Conservation (phyloP, 176 grass and related monocot genomes). For the Avena atlantica region DNA sequence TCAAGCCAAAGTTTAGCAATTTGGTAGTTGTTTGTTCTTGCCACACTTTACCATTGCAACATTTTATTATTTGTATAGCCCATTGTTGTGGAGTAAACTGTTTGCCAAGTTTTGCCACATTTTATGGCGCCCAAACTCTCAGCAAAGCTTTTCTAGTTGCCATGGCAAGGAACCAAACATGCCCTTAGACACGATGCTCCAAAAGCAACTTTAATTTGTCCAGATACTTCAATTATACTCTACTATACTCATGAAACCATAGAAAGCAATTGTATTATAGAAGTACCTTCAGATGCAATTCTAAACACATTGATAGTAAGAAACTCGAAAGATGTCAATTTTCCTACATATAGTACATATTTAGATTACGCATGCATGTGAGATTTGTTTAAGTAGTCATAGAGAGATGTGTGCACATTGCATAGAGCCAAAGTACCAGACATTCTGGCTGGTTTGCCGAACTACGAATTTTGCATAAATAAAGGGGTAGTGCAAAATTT, state of each 20-base stretch:
- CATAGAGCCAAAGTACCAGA: background rate
- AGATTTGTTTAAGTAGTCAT: background rate
- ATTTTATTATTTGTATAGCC: too few relatives aligned
- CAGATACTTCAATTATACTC: background rate
- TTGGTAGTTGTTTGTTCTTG: too few relatives aligned
- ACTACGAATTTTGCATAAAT: background rate
- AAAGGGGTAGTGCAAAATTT: background rate
- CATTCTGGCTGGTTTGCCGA: background rate
- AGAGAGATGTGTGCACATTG: background rate
- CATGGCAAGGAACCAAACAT: too few relatives aligned
- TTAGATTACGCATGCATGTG: background rate
- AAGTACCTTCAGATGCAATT: background rate
- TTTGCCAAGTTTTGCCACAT: too few relatives aligned
- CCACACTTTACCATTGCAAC: too few relatives aligned
- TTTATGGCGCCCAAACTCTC: too few relatives aligned
- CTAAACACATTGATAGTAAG: background rate
- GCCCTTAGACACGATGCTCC: background rate
- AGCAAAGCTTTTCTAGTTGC: too few relatives aligned
- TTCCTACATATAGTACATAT: background rate
- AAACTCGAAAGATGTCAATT: background rate
- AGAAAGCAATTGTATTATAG: background rate
- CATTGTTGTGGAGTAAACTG: too few relatives aligned
- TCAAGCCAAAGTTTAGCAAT: too few relatives aligned
- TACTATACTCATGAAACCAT: background rate
- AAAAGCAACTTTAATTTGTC: background rate